Evolutionary conservation across 2,329 filamentous ascomycete species (phyloP), one percentile per base, ranked within the genome.

Genomic region (Claviceps quebecensis): DNA sequence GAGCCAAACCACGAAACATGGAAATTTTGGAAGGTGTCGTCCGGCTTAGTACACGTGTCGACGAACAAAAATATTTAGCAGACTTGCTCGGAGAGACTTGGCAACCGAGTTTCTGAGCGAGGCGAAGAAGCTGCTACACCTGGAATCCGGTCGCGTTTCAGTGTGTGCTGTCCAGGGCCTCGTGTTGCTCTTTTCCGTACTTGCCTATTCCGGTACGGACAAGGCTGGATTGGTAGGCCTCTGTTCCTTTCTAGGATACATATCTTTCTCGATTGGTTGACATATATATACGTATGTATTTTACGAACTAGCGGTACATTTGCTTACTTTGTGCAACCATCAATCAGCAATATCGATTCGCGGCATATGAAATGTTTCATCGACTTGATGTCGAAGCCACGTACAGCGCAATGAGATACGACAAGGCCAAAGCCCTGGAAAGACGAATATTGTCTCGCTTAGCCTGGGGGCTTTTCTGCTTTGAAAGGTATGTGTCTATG

Each of bases 141-240:
- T 55, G 3, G 58, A 63, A 40, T 29, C 50, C 2, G 56, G 55
- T 5, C 58, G 54, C 9, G 43, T 49, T 5, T 57, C 56, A 13
- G 22, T 61, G 7, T 52, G 56, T 0, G 57, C 61, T 2, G 54
- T 56, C 2, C 59, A 63, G 41, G 60, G 55, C 1, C 53, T 57
- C 34, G 45, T 54, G 4, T 34, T 62, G 8, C 53, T 58, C 6
- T 54, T 59, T 22, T 49, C 50, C 2, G 7, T 55, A 8, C 61
- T 49, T 48, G 51, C 50, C 19, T 56, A 50, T 45, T 49, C 45
- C 8, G 51, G 51, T 7, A 53, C 38, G 22, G 51, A 53, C n/a
- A 55, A 48, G 52, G 54, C 52, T 13, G 57, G 56, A 17, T 51
- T 49, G 53, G 57, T 52, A 54, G 26, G 53, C 38, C n/a, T 14